Conservation (phyloP, 805 yeast species). For the Pichia rugopelliculosa region DNA sequence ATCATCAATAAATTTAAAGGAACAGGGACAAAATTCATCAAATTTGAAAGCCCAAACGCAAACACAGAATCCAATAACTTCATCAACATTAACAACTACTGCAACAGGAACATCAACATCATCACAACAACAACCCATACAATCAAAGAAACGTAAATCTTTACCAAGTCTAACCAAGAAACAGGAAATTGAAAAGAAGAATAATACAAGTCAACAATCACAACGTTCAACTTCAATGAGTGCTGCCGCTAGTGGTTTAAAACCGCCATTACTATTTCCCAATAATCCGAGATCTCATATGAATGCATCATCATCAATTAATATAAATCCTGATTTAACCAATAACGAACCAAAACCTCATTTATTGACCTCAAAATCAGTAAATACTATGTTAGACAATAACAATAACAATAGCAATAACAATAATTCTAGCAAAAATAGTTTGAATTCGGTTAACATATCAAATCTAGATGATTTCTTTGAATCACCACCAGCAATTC, state of each 20-base stretch:
- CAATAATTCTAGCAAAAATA: neutral
- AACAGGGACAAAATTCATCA: neutral
- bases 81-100: too few species aligned
- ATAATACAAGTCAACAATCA: neutral
- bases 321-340: neutral
- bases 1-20: neutral
- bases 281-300: neutral
- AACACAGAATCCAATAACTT: too few species aligned
- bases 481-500: slow-evolving; percentile 7
- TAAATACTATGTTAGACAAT: neutral
- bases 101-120: neutral
- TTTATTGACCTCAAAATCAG: neutral
- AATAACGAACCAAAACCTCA: neutral
- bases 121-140: neutral
- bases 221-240: slow-evolving; percentile 4
- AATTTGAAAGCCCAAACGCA: too few species aligned
- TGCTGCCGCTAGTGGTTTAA: slow-evolving; percentile 3
- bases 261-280: slow-evolving; percentile 11
- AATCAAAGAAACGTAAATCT: neutral
- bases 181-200: neutral
- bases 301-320: neutral
- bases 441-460: neutral
- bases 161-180: neutral
- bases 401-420: neutral
- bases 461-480: slow-evolving; percentile 6